phyloP scores from a whole-genome alignment of 164 flowering plant species.

The Tinospora cordifolia region DNA sequence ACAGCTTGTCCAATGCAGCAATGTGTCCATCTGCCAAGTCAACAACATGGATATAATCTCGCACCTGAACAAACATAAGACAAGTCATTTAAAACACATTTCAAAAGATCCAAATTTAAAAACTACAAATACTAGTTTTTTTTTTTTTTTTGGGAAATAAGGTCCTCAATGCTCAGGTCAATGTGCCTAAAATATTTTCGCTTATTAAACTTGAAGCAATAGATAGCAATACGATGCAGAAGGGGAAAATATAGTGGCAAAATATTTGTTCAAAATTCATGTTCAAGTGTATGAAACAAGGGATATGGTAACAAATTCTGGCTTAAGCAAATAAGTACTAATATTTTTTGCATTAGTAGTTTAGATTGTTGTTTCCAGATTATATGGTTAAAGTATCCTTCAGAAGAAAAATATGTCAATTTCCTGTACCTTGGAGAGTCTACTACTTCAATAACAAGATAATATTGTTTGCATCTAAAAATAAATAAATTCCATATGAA shows the following conservation, averaged over 20 bases:
- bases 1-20: conserved; percentile 70
- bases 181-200: not conserved
- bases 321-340: not conserved
- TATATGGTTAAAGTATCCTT: not conserved
- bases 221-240: not conserved
- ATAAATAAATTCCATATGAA: too few relatives aligned
- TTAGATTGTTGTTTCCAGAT: not conserved
- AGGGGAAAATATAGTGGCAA: not conserved
- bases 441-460: not conserved
- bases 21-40: conserved; percentile 89
- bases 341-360: too few relatives aligned
- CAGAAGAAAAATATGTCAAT: not conserved
- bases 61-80: conserved; percentile 43
- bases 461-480: not conserved
- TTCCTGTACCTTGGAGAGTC: not conserved
- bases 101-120: not conserved
- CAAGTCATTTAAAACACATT: not conserved
- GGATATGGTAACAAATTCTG: not conserved
- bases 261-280: not conserved
- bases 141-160: not conserved
- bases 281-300: not conserved
- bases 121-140: not conserved
- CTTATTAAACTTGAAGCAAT: not conserved
- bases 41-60: conserved; percentile 93
- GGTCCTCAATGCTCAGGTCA: not conserved